Evolutionary conservation across 2,329 filamentous ascomycete species (phyloP).

Genomic region (Setomelanomma holmii): DNA sequence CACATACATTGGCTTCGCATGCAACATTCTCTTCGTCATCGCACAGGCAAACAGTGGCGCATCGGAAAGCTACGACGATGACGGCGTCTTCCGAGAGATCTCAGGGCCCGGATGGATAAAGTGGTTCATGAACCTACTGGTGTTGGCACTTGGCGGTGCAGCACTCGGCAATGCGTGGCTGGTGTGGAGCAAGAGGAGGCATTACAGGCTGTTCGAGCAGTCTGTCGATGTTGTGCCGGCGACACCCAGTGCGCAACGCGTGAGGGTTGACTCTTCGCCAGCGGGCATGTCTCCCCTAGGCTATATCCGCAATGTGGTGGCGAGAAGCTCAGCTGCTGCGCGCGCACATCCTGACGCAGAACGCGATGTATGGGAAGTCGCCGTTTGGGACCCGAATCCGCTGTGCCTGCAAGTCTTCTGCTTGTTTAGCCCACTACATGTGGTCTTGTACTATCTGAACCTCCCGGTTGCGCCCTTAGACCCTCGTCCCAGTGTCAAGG

Average conservation of each 20-base stretch:
- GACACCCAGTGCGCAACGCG: slow-evolving; percentile 86
- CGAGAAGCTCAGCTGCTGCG: slow-evolving; percentile 73
- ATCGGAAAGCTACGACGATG: slow-evolving; percentile 59
- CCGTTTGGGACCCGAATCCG: slow-evolving; percentile 91
- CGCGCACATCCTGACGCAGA: slow-evolving; percentile 82
- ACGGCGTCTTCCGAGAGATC: slow-evolving; percentile 80
- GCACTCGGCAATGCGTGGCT: slow-evolving; percentile 81
- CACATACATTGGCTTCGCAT: slow-evolving; percentile 73
- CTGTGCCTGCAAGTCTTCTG: slow-evolving; percentile 83
- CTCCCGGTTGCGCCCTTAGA: slow-evolving; percentile 80
- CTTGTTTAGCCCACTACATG: slow-evolving; percentile 90
- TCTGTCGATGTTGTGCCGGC: slow-evolving; percentile 76
- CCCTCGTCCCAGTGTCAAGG: slow-evolving; percentile 81
- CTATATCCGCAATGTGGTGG: slow-evolving; percentile 72
- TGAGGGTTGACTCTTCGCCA: slow-evolving; percentile 86
- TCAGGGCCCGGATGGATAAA: slow-evolving; percentile 67
- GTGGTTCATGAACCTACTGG: slow-evolving; percentile 71
- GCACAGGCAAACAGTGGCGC: slow-evolving; percentile 76
- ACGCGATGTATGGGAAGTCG: slow-evolving; percentile 92
- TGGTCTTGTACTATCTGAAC: slow-evolving; percentile 88
- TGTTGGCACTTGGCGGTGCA: slow-evolving; percentile 71
- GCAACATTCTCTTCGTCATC: slow-evolving; percentile 83
- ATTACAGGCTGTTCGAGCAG: slow-evolving; percentile 90
- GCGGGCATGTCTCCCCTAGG: slow-evolving; percentile 78
- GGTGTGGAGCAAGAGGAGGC: slow-evolving; percentile 79